Conservation (phyloP, 2,329 filamentous ascomycete species). For the Microsporum audouinii region DNA sequence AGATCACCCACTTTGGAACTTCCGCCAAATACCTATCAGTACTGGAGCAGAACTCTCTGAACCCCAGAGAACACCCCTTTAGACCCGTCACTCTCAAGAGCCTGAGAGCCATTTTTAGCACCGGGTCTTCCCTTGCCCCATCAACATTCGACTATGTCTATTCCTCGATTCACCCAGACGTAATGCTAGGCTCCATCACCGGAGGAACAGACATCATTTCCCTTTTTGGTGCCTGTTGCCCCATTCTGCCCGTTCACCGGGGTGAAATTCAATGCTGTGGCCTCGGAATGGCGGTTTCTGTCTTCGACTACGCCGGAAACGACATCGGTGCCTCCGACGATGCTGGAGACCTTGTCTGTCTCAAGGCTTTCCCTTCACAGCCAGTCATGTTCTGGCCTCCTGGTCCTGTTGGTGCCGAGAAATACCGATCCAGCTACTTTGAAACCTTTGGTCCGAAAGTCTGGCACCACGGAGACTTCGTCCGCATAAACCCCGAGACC, state of each 20-base stretch:
- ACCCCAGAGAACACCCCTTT: conserved; percentile 44
- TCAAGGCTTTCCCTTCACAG: conserved; percentile 76
- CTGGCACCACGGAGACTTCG: conserved; percentile 95
- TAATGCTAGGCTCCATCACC: conserved; percentile 87
- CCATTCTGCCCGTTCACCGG: conserved; percentile 57
- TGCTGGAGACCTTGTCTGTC: conserved; percentile 80
- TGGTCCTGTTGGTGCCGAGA: conserved; percentile 56
- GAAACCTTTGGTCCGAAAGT: conserved; percentile 57
- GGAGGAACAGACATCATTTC: conserved; percentile 96
- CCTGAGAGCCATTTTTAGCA: conserved; percentile 82
- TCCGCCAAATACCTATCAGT: conserved; percentile 87
- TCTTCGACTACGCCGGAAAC: conserved; percentile 46
- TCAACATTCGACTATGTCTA: conserved; percentile 91
- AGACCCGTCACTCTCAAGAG: conserved; percentile 32
- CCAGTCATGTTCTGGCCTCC: conserved; percentile 72
- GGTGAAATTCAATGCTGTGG: conserved; percentile 70
- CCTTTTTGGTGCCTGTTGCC: conserved; percentile 77
- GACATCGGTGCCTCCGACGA: conserved; percentile 52
- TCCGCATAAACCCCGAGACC: conserved; percentile 57
- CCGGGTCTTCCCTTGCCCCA: conserved; percentile 80
- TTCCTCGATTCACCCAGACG: conserved; percentile 60
- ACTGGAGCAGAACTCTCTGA: conserved; percentile 65
- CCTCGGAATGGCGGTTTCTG: conserved; percentile 63
- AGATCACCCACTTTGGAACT: conserved; percentile 88
- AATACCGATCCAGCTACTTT: conserved; percentile 79